Evolutionary conservation across 352 stramenopile species (phyloP).

Genomic region (Phytophthora sansomeana): DNA sequence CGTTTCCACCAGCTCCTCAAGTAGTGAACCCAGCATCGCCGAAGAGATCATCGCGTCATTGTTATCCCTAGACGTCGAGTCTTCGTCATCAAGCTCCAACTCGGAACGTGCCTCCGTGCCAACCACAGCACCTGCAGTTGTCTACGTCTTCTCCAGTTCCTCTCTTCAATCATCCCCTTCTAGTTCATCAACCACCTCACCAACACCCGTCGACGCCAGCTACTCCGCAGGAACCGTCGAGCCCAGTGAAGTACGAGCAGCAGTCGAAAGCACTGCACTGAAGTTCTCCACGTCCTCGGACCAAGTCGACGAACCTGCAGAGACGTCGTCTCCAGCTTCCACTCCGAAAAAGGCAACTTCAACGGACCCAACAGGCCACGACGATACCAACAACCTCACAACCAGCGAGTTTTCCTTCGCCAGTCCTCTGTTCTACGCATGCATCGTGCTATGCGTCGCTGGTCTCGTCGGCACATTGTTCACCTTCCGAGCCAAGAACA

Average conservation of each 20-base stretch:
- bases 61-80: not conserved
- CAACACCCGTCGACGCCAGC: not conserved
- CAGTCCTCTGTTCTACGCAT: constrained; percentile 43
- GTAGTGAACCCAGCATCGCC: not conserved
- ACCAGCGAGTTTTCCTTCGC: not conserved
- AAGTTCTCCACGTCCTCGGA: constrained; percentile 8
- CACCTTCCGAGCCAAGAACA: constrained; percentile 25
- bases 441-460: constrained; percentile 39
- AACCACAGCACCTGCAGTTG: not conserved
- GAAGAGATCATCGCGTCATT: not conserved
- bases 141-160: not conserved
- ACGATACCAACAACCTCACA: not conserved
- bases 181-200: not conserved
- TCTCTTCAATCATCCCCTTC: not conserved
- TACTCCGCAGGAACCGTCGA: constrained; percentile 10
- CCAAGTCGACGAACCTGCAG: constrained; percentile 7
- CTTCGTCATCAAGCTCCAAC: not conserved
- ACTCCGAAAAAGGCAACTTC: constrained; percentile 16
- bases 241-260: constrained; percentile 9
- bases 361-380: not conserved
- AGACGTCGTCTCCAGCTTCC: not conserved
- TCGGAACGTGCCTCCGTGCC: not conserved
- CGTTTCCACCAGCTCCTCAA: too few relatives aligned
- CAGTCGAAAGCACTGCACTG: constrained; percentile 14
- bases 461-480: constrained; percentile 27